Evolutionary conservation across 2,329 filamentous ascomycete genomes (phyloP), one percentile per base, ranked within the genome.

Genomic region (Verticillium zaregamsianum): DNA sequence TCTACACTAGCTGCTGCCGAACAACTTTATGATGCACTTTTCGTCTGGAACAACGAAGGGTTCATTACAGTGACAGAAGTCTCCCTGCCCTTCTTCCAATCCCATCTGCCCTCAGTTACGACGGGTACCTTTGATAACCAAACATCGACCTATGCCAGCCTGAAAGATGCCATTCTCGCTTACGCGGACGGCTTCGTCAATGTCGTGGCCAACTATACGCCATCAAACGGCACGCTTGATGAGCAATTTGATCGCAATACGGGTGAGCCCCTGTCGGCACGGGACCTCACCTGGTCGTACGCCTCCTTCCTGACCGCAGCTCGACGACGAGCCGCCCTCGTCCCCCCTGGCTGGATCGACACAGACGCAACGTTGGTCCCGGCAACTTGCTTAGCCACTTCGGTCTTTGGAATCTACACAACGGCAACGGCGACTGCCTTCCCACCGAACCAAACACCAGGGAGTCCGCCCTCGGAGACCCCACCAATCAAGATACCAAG

Each of bases 1-100:
- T 83, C 83, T 67, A 94, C 90, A 1, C 80, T 92, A 32, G 90
- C 90, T 1, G 90, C 90, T 0, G 92, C 91, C 3, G 91, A 95
- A 74, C 88, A 91, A 70, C 82, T 96, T 2, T 94, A 93, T 71
- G 88, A 90, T 68, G 89, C 91, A 1, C 70, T 93, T 1, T 88
- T 88, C 66, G 86, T 89, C 58, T 94, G 90, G 90, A 80, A 88
- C 64, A 74, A 78, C 37, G 73, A 81, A 32, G 87, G 86, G 1
- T 86, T 80, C 5, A 82, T 96, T 68, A 83, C 81, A 0, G 83
- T 94, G 56, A 89, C 86, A 4, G 76, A 79, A 0, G 81, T 81
- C 1, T 92, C 90, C 0, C 79, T 92, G 12, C 70, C 83, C 6
- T 94, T 95, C 79, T 95, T 93, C 83, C 73, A 79, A 63, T 87